Conservation (phyloP, 2,329 filamentous ascomycete species). For the Albophoma yamanashiensis region DNA sequence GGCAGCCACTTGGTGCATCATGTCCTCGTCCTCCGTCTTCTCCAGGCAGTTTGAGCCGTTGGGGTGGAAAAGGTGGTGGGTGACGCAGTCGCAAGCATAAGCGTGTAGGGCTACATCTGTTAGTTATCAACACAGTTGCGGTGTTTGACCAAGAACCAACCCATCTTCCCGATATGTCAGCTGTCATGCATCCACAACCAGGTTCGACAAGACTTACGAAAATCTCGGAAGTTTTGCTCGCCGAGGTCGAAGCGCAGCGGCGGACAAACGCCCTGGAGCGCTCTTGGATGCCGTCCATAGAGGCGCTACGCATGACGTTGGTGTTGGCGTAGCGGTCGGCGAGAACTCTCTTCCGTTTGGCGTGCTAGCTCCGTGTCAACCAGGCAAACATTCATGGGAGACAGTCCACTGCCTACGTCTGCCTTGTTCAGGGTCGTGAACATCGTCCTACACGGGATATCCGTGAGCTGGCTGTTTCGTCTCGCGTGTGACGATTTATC, state of each 20-base stretch:
- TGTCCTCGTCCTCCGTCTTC: conserved; percentile 42
- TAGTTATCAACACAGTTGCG: conserved; percentile 4
- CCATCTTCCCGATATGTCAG: conserved; percentile 15
- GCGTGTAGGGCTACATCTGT: conserved; percentile 39
- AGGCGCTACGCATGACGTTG: conserved; percentile 47
- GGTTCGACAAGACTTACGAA: conserved; percentile 36
- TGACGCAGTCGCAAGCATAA: conserved; percentile 59
- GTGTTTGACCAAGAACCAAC: conserved; percentile 9
- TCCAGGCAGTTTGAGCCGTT: conserved; percentile 51
- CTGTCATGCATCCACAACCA: not conserved
- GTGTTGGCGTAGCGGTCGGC: conserved; percentile 60
- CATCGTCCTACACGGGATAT: conserved; percentile 35
- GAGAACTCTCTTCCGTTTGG: conserved; percentile 49
- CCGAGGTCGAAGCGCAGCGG: conserved; percentile 34
- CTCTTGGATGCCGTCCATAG: conserved; percentile 46
- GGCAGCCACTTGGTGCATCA: conserved; percentile 60
- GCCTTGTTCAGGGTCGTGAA: conserved; percentile 46
- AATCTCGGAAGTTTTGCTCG: conserved; percentile 39
- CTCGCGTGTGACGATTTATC: conserved; percentile 18
- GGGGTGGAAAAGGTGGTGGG: conserved; percentile 59
- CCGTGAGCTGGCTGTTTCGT: not conserved
- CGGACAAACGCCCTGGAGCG: conserved; percentile 44
- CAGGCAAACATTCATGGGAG: not conserved
- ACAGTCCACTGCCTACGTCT: conserved; percentile 26
- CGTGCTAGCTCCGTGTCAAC: conserved; percentile 34